phyloP scores from a whole-genome alignment of 1,284 basidiomycete genomes.

The Tylopilus microsporus region DNA sequence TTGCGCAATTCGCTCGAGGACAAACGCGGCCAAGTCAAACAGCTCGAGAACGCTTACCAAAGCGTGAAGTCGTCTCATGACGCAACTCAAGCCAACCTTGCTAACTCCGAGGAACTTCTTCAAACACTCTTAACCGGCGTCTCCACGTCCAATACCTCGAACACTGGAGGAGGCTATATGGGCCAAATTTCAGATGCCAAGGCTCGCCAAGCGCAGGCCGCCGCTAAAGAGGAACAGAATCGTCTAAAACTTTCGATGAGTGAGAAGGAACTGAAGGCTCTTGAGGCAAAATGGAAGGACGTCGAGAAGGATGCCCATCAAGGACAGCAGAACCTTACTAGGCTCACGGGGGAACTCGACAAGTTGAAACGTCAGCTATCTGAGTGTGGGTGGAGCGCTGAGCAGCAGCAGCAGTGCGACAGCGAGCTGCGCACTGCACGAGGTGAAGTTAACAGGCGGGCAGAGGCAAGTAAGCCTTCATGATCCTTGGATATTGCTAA shows the following conservation, averaged over 20 bases:
- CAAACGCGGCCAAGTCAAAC: constrained; percentile 58
- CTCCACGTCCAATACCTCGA: constrained; percentile 58
- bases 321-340: constrained; percentile 65
- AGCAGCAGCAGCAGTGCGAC: constrained; percentile 69
- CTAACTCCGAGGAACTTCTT: constrained; percentile 86
- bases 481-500: constrained; percentile 2
- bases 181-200: constrained; percentile 92
- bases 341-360: constrained; percentile 60
- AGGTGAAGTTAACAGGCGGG: constrained; percentile 53
- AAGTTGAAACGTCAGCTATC: constrained; percentile 51
- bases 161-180: constrained; percentile 84
- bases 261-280: constrained; percentile 75
- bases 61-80: constrained; percentile 72
- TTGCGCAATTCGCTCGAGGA: constrained; percentile 53
- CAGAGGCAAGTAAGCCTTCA: constrained; percentile 52
- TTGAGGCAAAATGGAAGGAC: constrained; percentile 79
- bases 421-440: constrained; percentile 54
- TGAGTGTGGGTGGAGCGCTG: constrained; percentile 74
- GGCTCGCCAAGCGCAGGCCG: constrained; percentile 68
- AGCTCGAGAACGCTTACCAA: constrained; percentile 60
- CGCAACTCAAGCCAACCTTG: constrained; percentile 57
- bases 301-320: constrained; percentile 81
- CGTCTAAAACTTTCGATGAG: constrained; percentile 75
- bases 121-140: constrained; percentile 94
- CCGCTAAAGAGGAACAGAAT: constrained; percentile 83